These are phyloP conservation scores for Venturiaceae sp. DNA, from an alignment of 2,329 filamentous ascomycete species.

Conservation along the genomic window DNA sequence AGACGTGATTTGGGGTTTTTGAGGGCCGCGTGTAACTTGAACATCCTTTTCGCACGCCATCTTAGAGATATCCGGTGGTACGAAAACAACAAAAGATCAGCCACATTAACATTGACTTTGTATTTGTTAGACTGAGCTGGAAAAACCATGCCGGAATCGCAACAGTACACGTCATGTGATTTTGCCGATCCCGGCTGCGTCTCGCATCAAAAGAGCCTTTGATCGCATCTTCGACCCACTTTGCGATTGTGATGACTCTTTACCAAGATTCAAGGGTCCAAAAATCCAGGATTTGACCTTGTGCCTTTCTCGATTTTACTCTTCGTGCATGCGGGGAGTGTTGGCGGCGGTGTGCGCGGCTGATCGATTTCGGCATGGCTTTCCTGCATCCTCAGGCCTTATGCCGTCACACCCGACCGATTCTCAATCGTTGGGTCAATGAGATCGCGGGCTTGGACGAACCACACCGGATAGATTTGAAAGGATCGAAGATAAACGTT, in stretches of 20 bases:
- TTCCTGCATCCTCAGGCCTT: background rate
- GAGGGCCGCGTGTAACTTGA: too few species aligned
- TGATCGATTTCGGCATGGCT: background rate
- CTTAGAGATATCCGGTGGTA: background rate
- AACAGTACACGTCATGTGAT: background rate
- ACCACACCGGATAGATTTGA: background rate
- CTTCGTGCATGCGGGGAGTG: background rate
- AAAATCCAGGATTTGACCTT: background rate
- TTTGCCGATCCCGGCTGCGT: background rate
- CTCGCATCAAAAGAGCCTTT: background rate
- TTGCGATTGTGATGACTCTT: background rate
- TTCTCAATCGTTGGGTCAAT: background rate
- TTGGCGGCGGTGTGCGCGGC: background rate
- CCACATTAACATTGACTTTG: background rate
- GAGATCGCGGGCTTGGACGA: background rate
- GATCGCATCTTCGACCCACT: background rate
- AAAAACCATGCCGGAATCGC: background rate
- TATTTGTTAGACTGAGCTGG: background rate
- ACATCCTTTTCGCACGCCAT: background rate
- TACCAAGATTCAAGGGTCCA: background rate
- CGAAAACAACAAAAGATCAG: too few species aligned
- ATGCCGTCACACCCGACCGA: background rate
- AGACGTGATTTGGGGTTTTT: background rate
- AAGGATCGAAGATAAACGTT: background rate
- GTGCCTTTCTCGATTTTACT: background rate